Evolutionary conservation across 2,329 filamentous ascomycete species (phyloP), one percentile per base, ranked within the genome.

Genomic region (Fusarium foetens): DNA sequence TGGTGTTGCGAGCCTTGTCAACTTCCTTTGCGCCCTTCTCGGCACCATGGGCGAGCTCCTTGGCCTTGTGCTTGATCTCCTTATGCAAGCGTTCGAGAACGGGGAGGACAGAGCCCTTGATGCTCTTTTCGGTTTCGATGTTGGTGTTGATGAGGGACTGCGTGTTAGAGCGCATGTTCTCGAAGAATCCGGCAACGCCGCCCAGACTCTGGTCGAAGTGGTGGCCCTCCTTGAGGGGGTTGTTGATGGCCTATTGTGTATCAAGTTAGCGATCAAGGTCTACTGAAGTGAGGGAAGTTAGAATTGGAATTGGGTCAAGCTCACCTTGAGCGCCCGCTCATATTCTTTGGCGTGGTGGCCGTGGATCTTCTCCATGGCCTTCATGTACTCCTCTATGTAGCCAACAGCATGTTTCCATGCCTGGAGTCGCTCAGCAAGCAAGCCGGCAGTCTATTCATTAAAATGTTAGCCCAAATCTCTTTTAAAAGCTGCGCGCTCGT

Each of bases 331-430:
- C 14, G 96, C 91, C 83, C 93, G 95, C 85, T 98, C 95, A 79
- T 97, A 97, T 82, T 98, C 95, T 85, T 97, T 98, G 60, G 94
- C 91, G 76, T 97, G 92, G 16, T 89, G 88, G 79, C 91, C 92
- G 79, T 98, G 92, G 65, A 94, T 87, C 86, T 95, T 98, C 82
- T 97, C 94, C 7, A 94, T 93, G 11, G 93, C 91, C 35, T 85
- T 86, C 77, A 98, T 87, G 81, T 98, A 99, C 57, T 97, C 94
- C 83, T 98, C 94, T 52, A 99, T 87, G 79, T 97, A 95, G 63
- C 87, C 93, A 70, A 94, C 93, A 68, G 95, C 94, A 81, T 98
- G 95, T 82, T 98, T 98, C 94, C 94, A 99, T 51, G 96, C 96
- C 78, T 93, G 92, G 68, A 99, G 87, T 73, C 96, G 91, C 85